phyloP scores from a whole-genome alignment of 345 rosid species.

The Eucalyptus decipiens region DNA sequence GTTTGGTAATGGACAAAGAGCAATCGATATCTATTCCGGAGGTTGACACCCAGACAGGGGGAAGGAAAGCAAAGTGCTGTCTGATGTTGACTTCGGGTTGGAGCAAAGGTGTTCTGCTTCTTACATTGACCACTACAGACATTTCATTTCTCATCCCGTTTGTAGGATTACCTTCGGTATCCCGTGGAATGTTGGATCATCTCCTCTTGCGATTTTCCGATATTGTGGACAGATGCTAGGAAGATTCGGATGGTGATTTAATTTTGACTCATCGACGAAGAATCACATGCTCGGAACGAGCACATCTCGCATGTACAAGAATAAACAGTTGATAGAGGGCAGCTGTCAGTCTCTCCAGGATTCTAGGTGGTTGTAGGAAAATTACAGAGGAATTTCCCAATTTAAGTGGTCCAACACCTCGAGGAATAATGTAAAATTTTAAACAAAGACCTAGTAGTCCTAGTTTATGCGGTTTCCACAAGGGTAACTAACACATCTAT shows the following conservation, averaged over 20 bases:
- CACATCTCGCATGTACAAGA: accelerated
- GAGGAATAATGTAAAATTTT: accelerated
- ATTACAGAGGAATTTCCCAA: background rate
- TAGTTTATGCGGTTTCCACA: too few relatives aligned
- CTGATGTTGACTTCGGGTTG: background rate
- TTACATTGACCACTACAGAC: background rate
- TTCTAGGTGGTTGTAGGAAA: background rate
- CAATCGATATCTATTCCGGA: background rate
- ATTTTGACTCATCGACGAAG: accelerated
- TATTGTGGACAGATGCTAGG: background rate
- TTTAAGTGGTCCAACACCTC: background rate
- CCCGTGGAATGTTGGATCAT: accelerated
- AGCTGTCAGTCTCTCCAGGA: background rate
- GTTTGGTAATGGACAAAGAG: background rate
- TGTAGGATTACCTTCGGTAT: background rate
- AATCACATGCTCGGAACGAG: background rate
- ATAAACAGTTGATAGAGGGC: accelerated
- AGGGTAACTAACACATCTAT: background rate
- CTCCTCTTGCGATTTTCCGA: background rate
- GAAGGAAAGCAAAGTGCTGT: background rate
- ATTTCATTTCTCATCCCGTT: background rate
- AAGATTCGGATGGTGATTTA: background rate
- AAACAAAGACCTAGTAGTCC: background rate
- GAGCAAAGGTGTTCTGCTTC: background rate
- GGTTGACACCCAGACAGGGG: background rate